These are phyloP conservation scores for Linum tenue DNA, from an alignment of 345 rosid genomes.

Conservation along the genomic window DNA sequence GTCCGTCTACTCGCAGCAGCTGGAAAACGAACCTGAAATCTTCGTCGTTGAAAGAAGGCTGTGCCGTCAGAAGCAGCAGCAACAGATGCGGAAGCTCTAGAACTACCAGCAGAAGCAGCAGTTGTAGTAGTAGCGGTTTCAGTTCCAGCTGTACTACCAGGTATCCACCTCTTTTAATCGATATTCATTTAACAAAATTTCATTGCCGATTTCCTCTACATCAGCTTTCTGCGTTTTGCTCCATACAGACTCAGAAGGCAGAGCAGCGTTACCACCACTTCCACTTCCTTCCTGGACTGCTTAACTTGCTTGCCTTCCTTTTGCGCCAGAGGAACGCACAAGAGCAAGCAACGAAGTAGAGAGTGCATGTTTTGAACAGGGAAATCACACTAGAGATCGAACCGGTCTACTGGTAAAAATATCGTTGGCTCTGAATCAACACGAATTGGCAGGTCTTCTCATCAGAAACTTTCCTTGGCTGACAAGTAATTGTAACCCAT, in stretches of 20 bases:
- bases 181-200: background rate
- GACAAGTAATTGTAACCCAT: no score
- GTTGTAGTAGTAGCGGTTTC: slow-evolving; percentile 10
- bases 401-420: no score
- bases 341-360: background rate
- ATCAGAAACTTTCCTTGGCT: no score
- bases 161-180: slow-evolving; percentile 12
- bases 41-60: slow-evolving; percentile 15
- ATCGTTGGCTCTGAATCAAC: no score
- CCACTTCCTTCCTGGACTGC: background rate
- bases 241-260: background rate
- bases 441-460: no score
- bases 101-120: slow-evolving; percentile 6
- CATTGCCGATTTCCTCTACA: background rate
- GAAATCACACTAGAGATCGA: no score
- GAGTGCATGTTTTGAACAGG: slow-evolving; percentile 18
- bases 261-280: background rate
- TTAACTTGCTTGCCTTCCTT: slow-evolving; percentile 33
- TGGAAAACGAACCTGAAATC: slow-evolving; percentile 22
- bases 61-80: slow-evolving; percentile 6
- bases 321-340: slow-evolving; percentile 12
- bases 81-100: slow-evolving; percentile 9
- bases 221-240: background rate
- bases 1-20: slow-evolving; percentile 23
- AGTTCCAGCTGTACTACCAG: slow-evolving; percentile 22